These are phyloP conservation scores for Gleditsia sinensis DNA, from an alignment of 306 rosid genomes.

Conservation along the genomic window DNA sequence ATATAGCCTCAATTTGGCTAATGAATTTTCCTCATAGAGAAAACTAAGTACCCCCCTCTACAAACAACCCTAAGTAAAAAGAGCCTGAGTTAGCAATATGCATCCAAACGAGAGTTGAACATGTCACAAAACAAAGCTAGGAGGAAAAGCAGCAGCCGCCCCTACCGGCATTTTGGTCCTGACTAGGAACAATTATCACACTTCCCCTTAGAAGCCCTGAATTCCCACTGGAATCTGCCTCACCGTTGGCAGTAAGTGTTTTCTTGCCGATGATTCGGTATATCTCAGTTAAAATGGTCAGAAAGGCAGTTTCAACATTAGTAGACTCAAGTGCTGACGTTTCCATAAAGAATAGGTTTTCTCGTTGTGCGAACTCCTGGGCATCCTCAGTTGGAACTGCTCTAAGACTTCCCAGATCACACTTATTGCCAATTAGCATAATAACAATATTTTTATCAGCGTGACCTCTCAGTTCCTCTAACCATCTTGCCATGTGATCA, in stretches of 20 bases:
- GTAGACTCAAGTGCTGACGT: conserved; percentile 89
- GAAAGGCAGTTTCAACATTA: conserved; percentile 80
- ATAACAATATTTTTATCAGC: conserved; percentile 77
- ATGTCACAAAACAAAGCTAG: conserved; percentile 17
- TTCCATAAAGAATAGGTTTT: conserved; percentile 88
- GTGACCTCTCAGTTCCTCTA: conserved; percentile 79
- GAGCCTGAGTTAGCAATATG: conserved; percentile 13
- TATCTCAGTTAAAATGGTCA: conserved; percentile 71
- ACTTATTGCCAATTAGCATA: conserved; percentile 86
- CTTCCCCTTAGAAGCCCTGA: conserved; percentile 67
- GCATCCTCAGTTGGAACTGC: conserved; percentile 92
- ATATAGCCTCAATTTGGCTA: conserved; percentile 23
- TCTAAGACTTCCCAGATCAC: conserved; percentile 70
- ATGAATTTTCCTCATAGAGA: background rate
- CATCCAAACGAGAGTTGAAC: conserved; percentile 5
- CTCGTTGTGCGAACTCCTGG: conserved; percentile 85
- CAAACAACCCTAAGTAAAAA: conserved; percentile 13
- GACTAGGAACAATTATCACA: conserved; percentile 59
- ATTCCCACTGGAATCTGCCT: conserved; percentile 36
- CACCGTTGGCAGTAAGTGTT: conserved; percentile 51
- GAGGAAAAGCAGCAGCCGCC: conserved; percentile 71
- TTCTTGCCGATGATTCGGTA: conserved; percentile 72
- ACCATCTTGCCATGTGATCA: conserved; percentile 88
- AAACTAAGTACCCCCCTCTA: conserved; percentile 25
- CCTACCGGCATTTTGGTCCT: conserved; percentile 31